Evolutionary conservation across 2,329 filamentous ascomycete species (phyloP).

Genomic region (Thielaviopsis populi): DNA sequence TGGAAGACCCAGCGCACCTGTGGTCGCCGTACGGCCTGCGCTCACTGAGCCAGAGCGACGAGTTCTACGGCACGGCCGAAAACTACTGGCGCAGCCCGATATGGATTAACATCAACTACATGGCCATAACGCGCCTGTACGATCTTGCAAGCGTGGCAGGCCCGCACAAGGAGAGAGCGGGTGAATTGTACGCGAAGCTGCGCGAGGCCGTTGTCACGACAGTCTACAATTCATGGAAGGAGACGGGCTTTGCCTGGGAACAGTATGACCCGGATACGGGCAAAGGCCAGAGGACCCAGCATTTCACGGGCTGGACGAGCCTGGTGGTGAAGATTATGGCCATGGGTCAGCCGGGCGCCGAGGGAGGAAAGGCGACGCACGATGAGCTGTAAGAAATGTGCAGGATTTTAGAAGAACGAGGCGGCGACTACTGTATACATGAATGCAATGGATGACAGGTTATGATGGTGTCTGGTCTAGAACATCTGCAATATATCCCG

Average conservation of each 20-base stretch:
- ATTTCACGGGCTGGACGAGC: conserved; percentile 99
- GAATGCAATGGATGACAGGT: neutral
- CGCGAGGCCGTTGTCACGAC: conserved; percentile 78
- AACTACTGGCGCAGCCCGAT: conserved; percentile 95
- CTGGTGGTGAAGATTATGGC: conserved; percentile 94
- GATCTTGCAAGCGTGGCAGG: conserved; percentile 35
- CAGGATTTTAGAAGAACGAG: neutral
- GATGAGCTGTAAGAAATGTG: conserved; percentile 33
- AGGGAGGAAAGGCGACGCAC: conserved; percentile 21
- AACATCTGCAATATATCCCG: neutral
- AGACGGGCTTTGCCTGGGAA: conserved; percentile 95
- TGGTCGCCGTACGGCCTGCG: conserved; percentile 82
- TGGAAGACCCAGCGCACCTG: conserved; percentile 69
- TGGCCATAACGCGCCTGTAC: conserved; percentile 33
- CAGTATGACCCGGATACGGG: conserved; percentile 94
- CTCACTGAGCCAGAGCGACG: conserved; percentile 70
- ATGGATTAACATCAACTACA: conserved; percentile 94
- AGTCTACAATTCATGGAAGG: conserved; percentile 72
- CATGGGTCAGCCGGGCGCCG: conserved; percentile 46
- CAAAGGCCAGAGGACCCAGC: conserved; percentile 84
- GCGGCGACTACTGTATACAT: neutral
- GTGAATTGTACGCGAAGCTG: conserved; percentile 59
- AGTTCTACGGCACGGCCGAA: conserved; percentile 76
- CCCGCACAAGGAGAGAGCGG: conserved; percentile 52
- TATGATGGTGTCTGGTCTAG: neutral